A percentile compares a stretch with the other conserved stretches of the same genome.
Evolutionary conservation across 2,329 filamentous ascomycete genomes (phyloP).

Genomic region (Dactylellina cionopaga): DNA sequence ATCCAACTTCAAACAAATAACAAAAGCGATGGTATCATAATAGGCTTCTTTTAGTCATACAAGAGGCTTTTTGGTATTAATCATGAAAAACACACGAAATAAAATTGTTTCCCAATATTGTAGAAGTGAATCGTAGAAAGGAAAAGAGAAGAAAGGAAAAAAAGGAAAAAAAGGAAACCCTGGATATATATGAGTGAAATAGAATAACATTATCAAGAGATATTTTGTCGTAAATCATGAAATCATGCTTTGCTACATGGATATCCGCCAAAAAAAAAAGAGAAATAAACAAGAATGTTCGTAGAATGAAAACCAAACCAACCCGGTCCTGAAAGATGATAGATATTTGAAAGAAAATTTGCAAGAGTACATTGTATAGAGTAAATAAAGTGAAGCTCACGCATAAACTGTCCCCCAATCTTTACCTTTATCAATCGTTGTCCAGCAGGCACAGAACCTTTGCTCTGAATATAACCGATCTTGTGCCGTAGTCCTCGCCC

Average conservation of each 20-base stretch:
- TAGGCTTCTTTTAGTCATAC: conserved; percentile 15
- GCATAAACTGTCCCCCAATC: background rate
- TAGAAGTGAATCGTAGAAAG: no score
- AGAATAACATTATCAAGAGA: background rate
- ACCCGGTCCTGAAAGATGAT: conserved; percentile 4
- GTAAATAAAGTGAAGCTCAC: background rate
- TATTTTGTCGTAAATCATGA: conserved; percentile 31
- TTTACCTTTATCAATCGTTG: conserved; percentile 15
- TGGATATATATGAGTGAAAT: conserved; percentile 4
- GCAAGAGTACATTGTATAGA: background rate
- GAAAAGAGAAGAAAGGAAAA: background rate
- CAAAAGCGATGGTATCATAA: conserved; percentile 13
- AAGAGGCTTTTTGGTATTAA: background rate
- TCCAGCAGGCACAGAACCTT: conserved; percentile 51
- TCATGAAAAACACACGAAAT: conserved; percentile 3
- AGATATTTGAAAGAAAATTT: conserved; percentile 5
- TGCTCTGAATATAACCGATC: conserved; percentile 43
- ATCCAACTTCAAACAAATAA: background rate
- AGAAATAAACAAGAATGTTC: conserved; percentile 3
- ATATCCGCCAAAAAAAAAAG: conserved; percentile 38
- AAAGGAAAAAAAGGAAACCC: background rate
- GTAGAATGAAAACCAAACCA: background rate
- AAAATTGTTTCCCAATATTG: background rate
- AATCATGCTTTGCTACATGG: conserved; percentile 44
- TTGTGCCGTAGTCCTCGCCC: conserved; percentile 39